Base-by-base conservation (phyloP, 257 asterid species). In the Penstemon davidsonii region DNA sequence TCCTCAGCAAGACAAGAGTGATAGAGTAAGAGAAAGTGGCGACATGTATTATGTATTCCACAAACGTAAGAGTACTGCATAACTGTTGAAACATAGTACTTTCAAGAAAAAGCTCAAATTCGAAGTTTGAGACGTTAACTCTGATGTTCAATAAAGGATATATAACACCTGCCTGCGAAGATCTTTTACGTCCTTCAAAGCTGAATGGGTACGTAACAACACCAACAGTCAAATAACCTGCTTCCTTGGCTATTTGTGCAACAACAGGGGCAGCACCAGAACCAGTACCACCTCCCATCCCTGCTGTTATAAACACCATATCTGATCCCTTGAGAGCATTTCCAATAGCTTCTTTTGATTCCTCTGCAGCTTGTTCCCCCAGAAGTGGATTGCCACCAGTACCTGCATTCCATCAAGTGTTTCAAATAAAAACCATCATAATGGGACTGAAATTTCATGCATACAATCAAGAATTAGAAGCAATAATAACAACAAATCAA, bases 231-330 rank as follows among this genome's bases (percentile, higher is more conserved):
- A 94, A 77, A 76, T 91, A 94, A 60, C 98, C 99, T 10, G 96
- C 95, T 75, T 94, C 98, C 78, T 84, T 91, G 5, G 99, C 85
- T 69, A 91, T 86, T 78, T 89, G 90, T 45, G 99, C 98, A 76
- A 91, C 99, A 47, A 94, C 80, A 47, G 98, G 96, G 59, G 99
- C 99, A 65, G 99, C 99, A 76, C 98, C 99, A 55, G 99, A 94
- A 65, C 99, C 99, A 4, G 99, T 94, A 75, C 99, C 99, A 58
- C 99, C 99, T 57, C 99, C 99, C 99, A 94, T 94, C 43, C 99
- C 99, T 2, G 99, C 99, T 51, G 99, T 91, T 85, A 94, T 87
- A 76, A 94, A 94, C 74, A 94, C 99, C 97, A 94, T 87, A 80
- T 94, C 99, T 13, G 99, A 94, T 66, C 99, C 97, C 82, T 80